Evolutionary conservation across 345 rosid genomes (phyloP).

Genomic region (Eucalyptus microcorys): DNA sequence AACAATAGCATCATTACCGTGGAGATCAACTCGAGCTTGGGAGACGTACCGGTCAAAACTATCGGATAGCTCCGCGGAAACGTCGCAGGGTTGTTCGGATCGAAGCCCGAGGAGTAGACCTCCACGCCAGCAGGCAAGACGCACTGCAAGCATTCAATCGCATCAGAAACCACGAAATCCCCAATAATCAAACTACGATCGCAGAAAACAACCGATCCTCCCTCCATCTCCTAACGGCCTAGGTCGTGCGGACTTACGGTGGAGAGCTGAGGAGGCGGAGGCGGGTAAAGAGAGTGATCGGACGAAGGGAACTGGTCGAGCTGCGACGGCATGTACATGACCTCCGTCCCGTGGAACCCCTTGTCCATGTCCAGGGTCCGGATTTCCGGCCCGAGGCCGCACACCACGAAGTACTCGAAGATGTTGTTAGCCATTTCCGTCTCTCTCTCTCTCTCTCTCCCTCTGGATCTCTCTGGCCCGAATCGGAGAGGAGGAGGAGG

Average conservation of each 20-base stretch:
- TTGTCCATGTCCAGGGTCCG: constrained; percentile 76
- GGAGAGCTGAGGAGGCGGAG: constrained; percentile 95
- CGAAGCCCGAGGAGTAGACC: constrained; percentile 62
- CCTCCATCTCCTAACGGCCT: not conserved
- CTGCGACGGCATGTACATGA: constrained; percentile 54
- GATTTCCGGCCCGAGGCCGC: constrained; percentile 93
- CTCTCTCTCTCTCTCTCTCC: not conserved
- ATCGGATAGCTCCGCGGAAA: constrained; percentile 91
- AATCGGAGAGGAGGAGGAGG: not conserved
- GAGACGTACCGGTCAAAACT: constrained; percentile 70
- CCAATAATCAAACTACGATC: not conserved
- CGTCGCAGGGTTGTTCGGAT: constrained; percentile 41
- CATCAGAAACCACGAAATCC: not conserved
- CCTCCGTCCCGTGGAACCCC: constrained; percentile 65
- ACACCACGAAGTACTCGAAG: constrained; percentile 93
- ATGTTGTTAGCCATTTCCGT: constrained; percentile 26
- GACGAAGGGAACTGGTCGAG: constrained; percentile 85
- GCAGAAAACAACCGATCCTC: not conserved
- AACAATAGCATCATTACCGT: not conserved
- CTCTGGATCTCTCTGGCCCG: not conserved
- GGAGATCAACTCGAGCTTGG: not conserved
- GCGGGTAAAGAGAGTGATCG: constrained; percentile 58
- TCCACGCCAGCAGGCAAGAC: constrained; percentile 91
- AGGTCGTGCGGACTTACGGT: constrained; percentile 27
- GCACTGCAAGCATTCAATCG: constrained; percentile 31